phyloP scores from a whole-genome alignment of 2,329 filamentous ascomycete genomes.

The Aspergillus spinulosporus region DNA sequence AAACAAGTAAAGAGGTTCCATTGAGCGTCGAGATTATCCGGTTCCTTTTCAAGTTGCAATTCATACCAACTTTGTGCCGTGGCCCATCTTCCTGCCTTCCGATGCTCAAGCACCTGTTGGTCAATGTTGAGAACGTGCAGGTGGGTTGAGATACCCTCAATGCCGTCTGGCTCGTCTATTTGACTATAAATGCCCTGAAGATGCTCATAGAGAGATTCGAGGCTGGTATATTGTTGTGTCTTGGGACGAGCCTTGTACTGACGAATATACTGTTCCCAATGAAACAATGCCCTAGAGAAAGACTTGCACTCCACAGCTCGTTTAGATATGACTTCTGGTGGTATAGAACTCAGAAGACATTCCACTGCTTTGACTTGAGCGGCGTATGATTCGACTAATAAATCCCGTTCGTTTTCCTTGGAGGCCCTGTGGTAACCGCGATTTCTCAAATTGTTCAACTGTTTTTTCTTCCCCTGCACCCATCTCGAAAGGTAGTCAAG shows the following conservation, averaged over 20 bases:
- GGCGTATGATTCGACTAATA: conserved; percentile 34
- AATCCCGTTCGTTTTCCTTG: conserved; percentile 30
- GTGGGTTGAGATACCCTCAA: conserved; percentile 90
- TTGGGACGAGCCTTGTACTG: conserved; percentile 49
- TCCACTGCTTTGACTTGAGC: conserved; percentile 65
- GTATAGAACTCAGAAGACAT: conserved; percentile 66
- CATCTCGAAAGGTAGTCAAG: conserved; percentile 90
- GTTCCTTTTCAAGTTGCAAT: conserved; percentile 76
- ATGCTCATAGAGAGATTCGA: conserved; percentile 68
- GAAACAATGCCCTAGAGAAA: conserved; percentile 86
- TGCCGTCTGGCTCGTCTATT: conserved; percentile 95
- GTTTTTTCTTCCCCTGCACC: conserved; percentile 74
- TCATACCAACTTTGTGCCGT: conserved; percentile 98
- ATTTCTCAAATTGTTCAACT: conserved; percentile 35
- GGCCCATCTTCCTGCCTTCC: conserved; percentile 89
- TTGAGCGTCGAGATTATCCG: conserved; percentile 74
- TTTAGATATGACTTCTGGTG: conserved; percentile 71
- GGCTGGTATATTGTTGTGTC: conserved; percentile 53
- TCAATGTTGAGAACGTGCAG: conserved; percentile 85
- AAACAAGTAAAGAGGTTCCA: conserved; percentile 82
- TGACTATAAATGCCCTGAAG: conserved; percentile 94
- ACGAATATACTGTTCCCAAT: conserved; percentile 88
- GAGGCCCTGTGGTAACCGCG: conserved; percentile 31
- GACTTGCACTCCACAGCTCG: conserved; percentile 92
- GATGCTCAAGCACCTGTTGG: conserved; percentile 88